Percentiles rank a stretch among this genome's conserved stretches.
phyloP scores from a whole-genome alignment of 2,329 filamentous ascomycete species.

The Ascochyta lentis region DNA sequence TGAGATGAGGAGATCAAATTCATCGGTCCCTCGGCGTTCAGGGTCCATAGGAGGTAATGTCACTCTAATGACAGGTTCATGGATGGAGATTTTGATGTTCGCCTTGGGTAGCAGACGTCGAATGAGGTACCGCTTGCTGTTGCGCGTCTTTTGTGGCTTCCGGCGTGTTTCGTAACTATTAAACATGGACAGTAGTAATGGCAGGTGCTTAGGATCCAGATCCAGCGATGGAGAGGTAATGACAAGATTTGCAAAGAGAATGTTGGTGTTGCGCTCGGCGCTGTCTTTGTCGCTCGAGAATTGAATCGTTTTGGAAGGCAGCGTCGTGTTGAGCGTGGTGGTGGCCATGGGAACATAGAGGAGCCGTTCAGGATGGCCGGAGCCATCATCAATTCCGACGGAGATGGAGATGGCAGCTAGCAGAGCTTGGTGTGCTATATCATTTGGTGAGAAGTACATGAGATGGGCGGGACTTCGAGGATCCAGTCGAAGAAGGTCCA shows the following conservation, averaged over 20 bases:
- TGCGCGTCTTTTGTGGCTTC: conserved; percentile 33
- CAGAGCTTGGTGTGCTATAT: conserved; percentile 93
- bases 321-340: conserved; percentile 89
- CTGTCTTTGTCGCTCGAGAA: conserved; percentile 72
- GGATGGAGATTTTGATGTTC: conserved; percentile 92
- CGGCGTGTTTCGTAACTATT: conserved; percentile 54
- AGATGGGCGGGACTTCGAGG: conserved; percentile 92
- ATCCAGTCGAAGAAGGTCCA: conserved; percentile 91
- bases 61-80: conserved; percentile 92
- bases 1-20: conserved; percentile 94
- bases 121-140: conserved; percentile 68
- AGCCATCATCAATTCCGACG: conserved; percentile 88
- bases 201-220: conserved; percentile 88
- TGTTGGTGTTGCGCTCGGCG: conserved; percentile 91
- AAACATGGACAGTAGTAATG: conserved; percentile 79
- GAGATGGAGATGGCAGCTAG: conserved; percentile 92
- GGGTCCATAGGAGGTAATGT: conserved; percentile 78
- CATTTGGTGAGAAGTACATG: conserved; percentile 95
- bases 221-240: conserved; percentile 95
- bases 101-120: conserved; percentile 93
- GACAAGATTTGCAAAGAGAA: conserved; percentile 94
- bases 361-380: conserved; percentile 82
- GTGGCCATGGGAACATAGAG: conserved; percentile 97
- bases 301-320: conserved; percentile 92
- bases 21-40: conserved; percentile 66